Conservation (phyloP, 2,329 filamentous ascomycete species). For the Xenoacremonium recifei region DNA sequence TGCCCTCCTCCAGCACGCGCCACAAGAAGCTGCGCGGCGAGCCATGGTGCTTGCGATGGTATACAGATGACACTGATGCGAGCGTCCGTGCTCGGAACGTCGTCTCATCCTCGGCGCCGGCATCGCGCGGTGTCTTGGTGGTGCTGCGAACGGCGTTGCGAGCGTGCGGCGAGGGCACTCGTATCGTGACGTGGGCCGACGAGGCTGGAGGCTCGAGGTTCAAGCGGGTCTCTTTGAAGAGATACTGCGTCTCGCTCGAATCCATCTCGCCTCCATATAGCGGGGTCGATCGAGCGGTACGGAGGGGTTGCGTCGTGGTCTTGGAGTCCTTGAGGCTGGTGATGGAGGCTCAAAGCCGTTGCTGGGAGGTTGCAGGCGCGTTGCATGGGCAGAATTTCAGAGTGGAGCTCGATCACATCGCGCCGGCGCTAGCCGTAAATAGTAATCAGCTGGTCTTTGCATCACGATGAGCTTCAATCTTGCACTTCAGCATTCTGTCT, state of each 20-base stretch:
- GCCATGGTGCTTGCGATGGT: slow-evolving; percentile 73
- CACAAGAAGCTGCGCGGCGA: slow-evolving; percentile 87
- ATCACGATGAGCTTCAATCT: no score
- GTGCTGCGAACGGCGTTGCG: slow-evolving; percentile 43
- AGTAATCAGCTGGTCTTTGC: slow-evolving; percentile 40
- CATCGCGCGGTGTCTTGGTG: slow-evolving; percentile 36
- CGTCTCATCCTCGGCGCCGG: slow-evolving; percentile 63
- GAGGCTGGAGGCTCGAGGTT: slow-evolving; percentile 73
- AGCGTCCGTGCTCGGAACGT: slow-evolving; percentile 71
- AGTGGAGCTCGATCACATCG: slow-evolving; percentile 18
- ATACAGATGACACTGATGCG: slow-evolving; percentile 77
- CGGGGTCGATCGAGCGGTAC: slow-evolving; percentile 18
- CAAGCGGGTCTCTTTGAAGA: slow-evolving; percentile 85
- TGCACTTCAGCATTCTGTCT: no score
- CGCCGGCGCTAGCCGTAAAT: slow-evolving; percentile 34
- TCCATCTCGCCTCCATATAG: slow-evolving; percentile 68
- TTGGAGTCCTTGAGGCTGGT: slow-evolving; percentile 14
- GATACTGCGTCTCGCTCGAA: slow-evolving; percentile 58
- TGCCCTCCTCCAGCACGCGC: slow-evolving; percentile 80
- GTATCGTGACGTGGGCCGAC: slow-evolving; percentile 68
- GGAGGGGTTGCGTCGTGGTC: slow-evolving; percentile 4
- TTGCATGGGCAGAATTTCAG: slow-evolving; percentile 33
- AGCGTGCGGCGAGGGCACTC: slow-evolving; percentile 60
- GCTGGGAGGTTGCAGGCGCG: slow-evolving; percentile 26
- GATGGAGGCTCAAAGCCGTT: slow-evolving; percentile 27